Percentiles rank a stretch among this genome's conserved stretches.
Evolutionary conservation across 176 grass and related monocot species (phyloP).

Genomic region (Poa annua): DNA sequence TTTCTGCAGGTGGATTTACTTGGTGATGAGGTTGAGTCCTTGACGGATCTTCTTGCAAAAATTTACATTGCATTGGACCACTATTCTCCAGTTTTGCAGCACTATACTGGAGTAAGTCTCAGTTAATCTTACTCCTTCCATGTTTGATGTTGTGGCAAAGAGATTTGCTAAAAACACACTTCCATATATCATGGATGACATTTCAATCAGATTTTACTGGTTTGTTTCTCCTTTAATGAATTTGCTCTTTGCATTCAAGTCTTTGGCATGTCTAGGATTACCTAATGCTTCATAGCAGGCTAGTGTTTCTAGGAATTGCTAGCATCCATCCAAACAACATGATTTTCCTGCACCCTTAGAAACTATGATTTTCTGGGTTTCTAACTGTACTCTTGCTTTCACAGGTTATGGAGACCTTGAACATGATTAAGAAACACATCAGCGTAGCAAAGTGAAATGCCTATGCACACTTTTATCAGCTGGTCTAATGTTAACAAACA

Average conservation of each 20-base stretch:
- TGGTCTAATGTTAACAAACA: slow-evolving; percentile 13
- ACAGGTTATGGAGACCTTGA: slow-evolving; percentile 69
- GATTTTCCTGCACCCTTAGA: neutral
- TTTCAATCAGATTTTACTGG: neutral
- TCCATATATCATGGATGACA: neutral
- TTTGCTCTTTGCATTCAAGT: slow-evolving; percentile 8
- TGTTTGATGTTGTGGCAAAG: neutral
- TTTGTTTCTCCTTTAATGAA: slow-evolving; percentile 23
- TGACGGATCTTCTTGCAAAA: slow-evolving; percentile 70
- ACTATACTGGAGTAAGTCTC: slow-evolving; percentile 64
- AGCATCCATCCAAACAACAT: slow-evolving; percentile 12
- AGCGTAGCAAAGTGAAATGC: slow-evolving; percentile 47
- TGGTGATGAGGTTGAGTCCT: slow-evolving; percentile 75
- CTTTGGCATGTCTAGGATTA: slow-evolving; percentile 15
- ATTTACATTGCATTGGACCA: slow-evolving; percentile 72
- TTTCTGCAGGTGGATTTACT: slow-evolving; percentile 73
- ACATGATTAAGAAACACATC: slow-evolving; percentile 66
- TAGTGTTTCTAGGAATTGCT: slow-evolving; percentile 23
- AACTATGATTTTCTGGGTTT: neutral
- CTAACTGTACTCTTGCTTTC: slow-evolving; percentile 9
- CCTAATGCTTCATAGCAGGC: neutral
- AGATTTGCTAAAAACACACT: neutral
- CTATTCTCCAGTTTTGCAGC: slow-evolving; percentile 75
- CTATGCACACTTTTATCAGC: neutral
- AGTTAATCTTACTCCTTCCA: neutral